A percentile compares a stretch with the other conserved stretches of the same genome.
phyloP scores from a whole-genome alignment of 768 basidiomycete genomes.

The Gelatoporia subvermispora region DNA sequence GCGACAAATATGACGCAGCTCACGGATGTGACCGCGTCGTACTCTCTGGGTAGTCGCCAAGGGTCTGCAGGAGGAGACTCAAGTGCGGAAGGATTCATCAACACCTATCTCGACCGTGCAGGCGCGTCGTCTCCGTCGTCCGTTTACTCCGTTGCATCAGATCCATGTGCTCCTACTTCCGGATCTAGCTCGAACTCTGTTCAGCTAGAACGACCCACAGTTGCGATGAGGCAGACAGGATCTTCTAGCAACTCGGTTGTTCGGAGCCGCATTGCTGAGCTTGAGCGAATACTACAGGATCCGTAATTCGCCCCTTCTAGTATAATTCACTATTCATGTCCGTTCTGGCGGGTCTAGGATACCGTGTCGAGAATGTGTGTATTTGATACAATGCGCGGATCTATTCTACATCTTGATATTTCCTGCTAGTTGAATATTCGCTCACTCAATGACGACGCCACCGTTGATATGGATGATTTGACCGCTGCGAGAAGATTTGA shows the following conservation, averaged over 20 bases:
- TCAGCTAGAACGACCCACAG: neutral
- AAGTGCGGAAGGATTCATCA: neutral
- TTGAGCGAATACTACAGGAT: constrained; percentile 1
- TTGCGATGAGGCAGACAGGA: constrained; percentile 1
- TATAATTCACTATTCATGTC: no score
- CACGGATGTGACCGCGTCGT: neutral
- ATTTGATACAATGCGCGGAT: neutral
- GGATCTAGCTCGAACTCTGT: neutral
- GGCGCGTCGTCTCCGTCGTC: neutral
- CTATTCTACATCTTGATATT: neutral
- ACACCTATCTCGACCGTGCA: neutral
- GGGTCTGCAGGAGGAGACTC: no score
- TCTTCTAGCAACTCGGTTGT: constrained; percentile 7
- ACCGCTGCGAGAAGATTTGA: constrained; percentile 11
- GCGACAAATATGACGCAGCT: neutral
- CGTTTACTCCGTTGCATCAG: neutral
- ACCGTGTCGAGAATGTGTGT: neutral
- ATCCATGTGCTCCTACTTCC: neutral
- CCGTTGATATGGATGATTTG: constrained; percentile 28
- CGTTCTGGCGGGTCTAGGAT: neutral
- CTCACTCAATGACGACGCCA: constrained; percentile 25
- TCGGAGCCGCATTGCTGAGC: constrained; percentile 13
- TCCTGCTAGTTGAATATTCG: neutral
- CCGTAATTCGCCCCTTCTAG: no score
- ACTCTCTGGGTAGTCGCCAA: neutral